Evolutionary conservation across 1,139 yeast species (phyloP).

Genomic region (Candida tetrigidarum): DNA sequence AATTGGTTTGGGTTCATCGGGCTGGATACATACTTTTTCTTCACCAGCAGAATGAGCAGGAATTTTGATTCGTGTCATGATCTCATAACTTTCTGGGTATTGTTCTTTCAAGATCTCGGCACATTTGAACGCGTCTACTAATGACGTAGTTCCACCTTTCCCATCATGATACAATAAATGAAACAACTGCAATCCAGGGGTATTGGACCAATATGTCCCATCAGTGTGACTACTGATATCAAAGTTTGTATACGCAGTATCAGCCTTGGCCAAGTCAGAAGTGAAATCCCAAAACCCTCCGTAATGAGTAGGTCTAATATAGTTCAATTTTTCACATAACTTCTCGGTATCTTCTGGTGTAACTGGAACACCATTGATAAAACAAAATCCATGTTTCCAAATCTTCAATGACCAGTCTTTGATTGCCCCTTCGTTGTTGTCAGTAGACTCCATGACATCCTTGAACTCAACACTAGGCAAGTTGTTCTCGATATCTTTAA

Average conservation of each 20-base stretch:
- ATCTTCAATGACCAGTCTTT: conserved; percentile 64
- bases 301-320: conserved; percentile 74
- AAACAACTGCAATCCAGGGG: conserved; percentile 76
- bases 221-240: conserved; percentile 74
- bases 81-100: conserved; percentile 59
- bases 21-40: conserved; percentile 66
- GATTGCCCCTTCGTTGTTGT: conserved; percentile 43
- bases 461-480: conserved; percentile 58
- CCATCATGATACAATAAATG: conserved; percentile 72
- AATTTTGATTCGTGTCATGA: conserved; percentile 55
- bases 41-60: conserved; percentile 87
- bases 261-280: conserved; percentile 69
- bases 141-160: conserved; percentile 72
- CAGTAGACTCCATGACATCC: conserved; percentile 44
- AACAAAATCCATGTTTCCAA: conserved; percentile 64
- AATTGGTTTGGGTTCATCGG: conserved; percentile 62
- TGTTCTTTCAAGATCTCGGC: conserved; percentile 53
- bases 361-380: conserved; percentile 66
- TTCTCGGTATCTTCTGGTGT: conserved; percentile 64
- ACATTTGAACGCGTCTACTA: conserved; percentile 71
- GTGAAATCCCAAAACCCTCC: conserved; percentile 88
- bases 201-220: conserved; percentile 80
- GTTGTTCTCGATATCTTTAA: conserved; percentile 42
- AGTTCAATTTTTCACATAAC: conserved; percentile 63
- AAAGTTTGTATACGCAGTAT: conserved; percentile 75